A percentile compares a stretch with the other conserved stretches of the same genome.
These are phyloP conservation scores for Pinus albicaulis DNA, from an alignment of 75 land plant species.

Conservation along the genomic window DNA sequence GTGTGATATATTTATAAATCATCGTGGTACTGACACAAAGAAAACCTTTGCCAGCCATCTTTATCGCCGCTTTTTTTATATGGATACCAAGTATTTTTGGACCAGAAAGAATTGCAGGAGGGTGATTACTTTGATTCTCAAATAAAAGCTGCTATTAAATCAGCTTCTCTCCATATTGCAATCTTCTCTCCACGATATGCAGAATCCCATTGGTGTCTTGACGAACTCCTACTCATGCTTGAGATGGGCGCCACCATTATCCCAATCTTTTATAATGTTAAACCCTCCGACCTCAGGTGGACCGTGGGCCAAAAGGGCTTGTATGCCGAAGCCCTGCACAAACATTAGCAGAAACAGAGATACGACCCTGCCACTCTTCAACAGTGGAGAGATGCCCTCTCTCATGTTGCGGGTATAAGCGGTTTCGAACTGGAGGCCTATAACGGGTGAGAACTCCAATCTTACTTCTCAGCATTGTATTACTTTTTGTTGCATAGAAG, in stretches of 20 bases:
- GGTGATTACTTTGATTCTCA: not conserved
- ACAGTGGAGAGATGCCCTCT: not conserved
- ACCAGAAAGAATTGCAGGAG: not conserved
- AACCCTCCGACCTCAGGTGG: not conserved
- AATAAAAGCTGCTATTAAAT: not conserved
- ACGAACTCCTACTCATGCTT: not conserved
- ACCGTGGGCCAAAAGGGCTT: not conserved
- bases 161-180: not conserved
- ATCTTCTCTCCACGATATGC: not conserved
- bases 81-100: not conserved
- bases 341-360: not conserved
- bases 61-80: not conserved
- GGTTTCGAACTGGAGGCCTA: not conserved
- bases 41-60: not conserved
- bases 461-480: not conserved
- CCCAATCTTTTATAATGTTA: not conserved
- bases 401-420: not conserved
- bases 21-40: not conserved
- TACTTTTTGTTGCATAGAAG: too few relatives aligned
- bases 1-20: not conserved
- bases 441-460: not conserved
- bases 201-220: not conserved
- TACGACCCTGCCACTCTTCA: not conserved
- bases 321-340: not conserved
- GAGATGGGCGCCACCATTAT: not conserved